Percentiles rank a stretch among this genome's conserved stretches.
phyloP scores from a whole-genome alignment of 352 stramenopile genomes.

The Thalassiosira mediterranea region DNA sequence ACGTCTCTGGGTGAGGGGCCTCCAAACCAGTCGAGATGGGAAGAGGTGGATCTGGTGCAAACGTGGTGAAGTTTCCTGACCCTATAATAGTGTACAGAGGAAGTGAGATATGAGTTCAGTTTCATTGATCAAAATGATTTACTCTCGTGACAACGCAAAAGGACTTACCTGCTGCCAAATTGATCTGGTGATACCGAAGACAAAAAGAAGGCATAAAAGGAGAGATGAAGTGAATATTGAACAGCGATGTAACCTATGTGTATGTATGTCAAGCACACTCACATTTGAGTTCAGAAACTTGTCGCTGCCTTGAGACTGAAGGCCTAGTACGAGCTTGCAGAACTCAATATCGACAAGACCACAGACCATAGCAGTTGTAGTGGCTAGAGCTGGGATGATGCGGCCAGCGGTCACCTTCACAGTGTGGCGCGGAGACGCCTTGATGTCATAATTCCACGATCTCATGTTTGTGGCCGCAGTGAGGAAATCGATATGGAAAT shows the following conservation, averaged over 20 bases:
- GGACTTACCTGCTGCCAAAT: constrained; percentile 65
- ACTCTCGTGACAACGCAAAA: too few relatives aligned
- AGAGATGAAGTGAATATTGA: too few relatives aligned
- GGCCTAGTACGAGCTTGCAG: constrained; percentile 86
- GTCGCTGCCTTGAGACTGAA: constrained; percentile 62
- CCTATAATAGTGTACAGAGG: too few relatives aligned
- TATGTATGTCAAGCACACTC: background rate
- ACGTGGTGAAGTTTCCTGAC: constrained; percentile 67
- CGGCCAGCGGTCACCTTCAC: constrained; percentile 97
- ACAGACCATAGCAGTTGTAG: constrained; percentile 95
- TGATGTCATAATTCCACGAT: constrained; percentile 94
- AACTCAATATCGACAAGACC: constrained; percentile 97
- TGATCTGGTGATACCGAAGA: constrained; percentile 28
- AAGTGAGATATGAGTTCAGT: too few relatives aligned
- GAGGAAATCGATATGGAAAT: constrained; percentile 91
- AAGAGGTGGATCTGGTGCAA: constrained; percentile 61
- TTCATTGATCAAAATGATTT: too few relatives aligned
- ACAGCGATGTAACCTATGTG: too few relatives aligned
- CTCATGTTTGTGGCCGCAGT: constrained; percentile 93
- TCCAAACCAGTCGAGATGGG: constrained; percentile 52
- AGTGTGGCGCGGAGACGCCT: constrained; percentile 92
- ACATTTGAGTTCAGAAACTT: constrained; percentile 71
- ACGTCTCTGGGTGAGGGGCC: constrained; percentile 49
- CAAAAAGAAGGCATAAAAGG: too few relatives aligned
- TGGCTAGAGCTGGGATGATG: constrained; percentile 98